These are phyloP conservation scores for Xylaria sp. DNA, from an alignment of 2,329 filamentous ascomycete species.

Conservation along the genomic window DNA sequence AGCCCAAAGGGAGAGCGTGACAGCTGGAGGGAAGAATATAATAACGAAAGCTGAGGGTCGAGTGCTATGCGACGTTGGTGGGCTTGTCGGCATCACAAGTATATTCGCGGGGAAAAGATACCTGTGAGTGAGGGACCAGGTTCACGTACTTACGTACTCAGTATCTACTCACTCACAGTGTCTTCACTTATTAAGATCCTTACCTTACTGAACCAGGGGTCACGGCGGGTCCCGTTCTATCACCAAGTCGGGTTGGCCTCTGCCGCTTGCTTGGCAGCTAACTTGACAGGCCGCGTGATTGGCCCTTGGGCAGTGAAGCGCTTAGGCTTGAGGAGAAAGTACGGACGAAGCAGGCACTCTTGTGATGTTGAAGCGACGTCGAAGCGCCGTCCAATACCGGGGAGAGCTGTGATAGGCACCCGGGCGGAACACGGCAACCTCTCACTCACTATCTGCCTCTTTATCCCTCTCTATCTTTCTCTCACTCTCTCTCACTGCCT, in stretches of 20 bases:
- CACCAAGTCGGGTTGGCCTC: constrained; percentile 41
- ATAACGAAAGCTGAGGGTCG: constrained; percentile 38
- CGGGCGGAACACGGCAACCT: constrained; percentile 20
- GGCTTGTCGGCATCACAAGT: constrained; percentile 37
- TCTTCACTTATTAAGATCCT: not conserved
- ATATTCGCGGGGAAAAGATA: constrained; percentile 15
- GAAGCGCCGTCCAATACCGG: constrained; percentile 45
- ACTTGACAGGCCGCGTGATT: constrained; percentile 42
- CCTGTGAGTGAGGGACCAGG: not conserved
- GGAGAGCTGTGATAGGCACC: constrained; percentile 13
- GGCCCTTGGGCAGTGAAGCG: constrained; percentile 41
- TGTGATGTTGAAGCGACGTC: constrained; percentile 44
- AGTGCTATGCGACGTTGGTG: constrained; percentile 46
- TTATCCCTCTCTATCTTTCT: not conserved
- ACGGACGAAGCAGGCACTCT: constrained; percentile 39
- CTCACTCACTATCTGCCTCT: not conserved
- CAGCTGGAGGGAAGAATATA: not conserved
- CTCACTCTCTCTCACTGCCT: not conserved
- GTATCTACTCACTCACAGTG: too few relatives aligned
- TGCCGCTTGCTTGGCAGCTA: constrained; percentile 40
- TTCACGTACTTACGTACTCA: not conserved
- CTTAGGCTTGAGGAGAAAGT: constrained; percentile 37
- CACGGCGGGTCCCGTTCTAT: constrained; percentile 26
- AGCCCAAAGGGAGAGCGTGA: constrained; percentile 18
- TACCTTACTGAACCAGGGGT: constrained; percentile 24